Percentiles rank a stretch among this genome's conserved stretches.
Evolutionary conservation across 352 stramenopile species (phyloP).

Genomic region (Halophytophthora polymorphica): DNA sequence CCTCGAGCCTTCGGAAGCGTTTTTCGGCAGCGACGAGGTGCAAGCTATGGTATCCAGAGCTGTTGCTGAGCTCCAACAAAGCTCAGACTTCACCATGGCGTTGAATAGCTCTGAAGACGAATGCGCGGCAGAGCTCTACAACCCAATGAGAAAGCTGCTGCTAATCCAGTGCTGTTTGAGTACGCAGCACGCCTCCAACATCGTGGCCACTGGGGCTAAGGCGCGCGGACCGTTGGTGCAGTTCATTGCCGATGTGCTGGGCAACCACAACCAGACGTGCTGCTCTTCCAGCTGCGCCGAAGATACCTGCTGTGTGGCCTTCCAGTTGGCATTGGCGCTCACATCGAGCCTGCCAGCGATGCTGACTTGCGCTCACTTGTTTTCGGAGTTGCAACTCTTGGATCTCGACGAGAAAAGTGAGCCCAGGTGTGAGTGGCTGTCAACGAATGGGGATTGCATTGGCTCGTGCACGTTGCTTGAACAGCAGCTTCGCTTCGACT

Average conservation of each 20-base stretch:
- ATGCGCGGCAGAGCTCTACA: conserved; percentile 14
- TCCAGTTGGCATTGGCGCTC: conserved; percentile 31
- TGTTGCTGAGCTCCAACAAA: conserved; percentile 14
- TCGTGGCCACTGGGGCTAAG: conserved; percentile 7
- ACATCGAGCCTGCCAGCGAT: conserved; percentile 33
- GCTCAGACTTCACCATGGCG: conserved; percentile 23
- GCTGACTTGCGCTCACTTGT: conserved; percentile 21
- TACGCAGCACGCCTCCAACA: conserved; percentile 23
- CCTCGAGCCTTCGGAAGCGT: conserved; percentile 1
- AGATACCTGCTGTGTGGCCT: conserved; percentile 41
- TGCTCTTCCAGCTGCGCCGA: conserved; percentile 26
- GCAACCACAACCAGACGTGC: conserved; percentile 15
- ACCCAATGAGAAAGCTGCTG: conserved; percentile 12
- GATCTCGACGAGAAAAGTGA: conserved; percentile 10
- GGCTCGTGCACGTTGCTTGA: conserved; percentile 31
- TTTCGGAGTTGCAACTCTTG: conserved; percentile 21
- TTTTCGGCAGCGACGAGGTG: conserved; percentile 19
- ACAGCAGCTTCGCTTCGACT: conserved; percentile 30
- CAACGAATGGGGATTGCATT: conserved; percentile 3
- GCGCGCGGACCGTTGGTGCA: conserved; percentile 9
- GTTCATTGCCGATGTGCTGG: conserved; percentile 28
- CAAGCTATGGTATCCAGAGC: conserved; percentile 11
- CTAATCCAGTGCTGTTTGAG: conserved; percentile 35
- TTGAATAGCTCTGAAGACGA: conserved; percentile 41
- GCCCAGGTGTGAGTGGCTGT: conserved; percentile 4